Evolutionary conservation across 148 eudicot genomes (phyloP).

Genomic region (Silene uniflora): DNA sequence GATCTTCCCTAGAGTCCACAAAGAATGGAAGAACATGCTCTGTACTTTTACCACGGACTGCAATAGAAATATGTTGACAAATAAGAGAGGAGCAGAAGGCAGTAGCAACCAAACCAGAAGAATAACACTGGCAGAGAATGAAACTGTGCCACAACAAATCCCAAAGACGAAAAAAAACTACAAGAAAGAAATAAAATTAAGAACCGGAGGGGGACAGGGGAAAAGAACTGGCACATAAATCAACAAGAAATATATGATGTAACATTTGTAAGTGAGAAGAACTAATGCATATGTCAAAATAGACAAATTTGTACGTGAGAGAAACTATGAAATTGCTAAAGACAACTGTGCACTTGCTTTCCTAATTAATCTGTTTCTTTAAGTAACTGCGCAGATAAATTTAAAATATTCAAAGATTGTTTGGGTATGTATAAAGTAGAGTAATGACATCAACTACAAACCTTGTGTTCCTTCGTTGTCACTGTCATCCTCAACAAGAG

Average conservation of each 20-base stretch:
- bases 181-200: neutral
- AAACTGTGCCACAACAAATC: neutral
- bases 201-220: neutral
- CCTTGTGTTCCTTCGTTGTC: constrained; percentile 39
- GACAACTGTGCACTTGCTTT: neutral
- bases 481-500: constrained; percentile 19
- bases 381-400: neutral
- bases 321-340: neutral
- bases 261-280: too few species aligned
- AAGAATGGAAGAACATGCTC: constrained; percentile 49
- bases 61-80: constrained; percentile 14
- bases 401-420: neutral
- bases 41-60: constrained; percentile 35
- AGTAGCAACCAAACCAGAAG: constrained; percentile 1
- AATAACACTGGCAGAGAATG: constrained; percentile 1
- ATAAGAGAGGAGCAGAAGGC: neutral
- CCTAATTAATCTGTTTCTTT: neutral
- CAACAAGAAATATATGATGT: neutral
- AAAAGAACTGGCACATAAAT: neutral
- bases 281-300: neutral
- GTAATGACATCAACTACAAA: constrained; percentile 5
- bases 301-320: neutral
- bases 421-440: neutral
- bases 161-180: neutral
- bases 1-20: constrained; percentile 26